Evolutionary conservation across 441 rosid species (phyloP).

Genomic region (Euphorbia schlechtendalii): DNA sequence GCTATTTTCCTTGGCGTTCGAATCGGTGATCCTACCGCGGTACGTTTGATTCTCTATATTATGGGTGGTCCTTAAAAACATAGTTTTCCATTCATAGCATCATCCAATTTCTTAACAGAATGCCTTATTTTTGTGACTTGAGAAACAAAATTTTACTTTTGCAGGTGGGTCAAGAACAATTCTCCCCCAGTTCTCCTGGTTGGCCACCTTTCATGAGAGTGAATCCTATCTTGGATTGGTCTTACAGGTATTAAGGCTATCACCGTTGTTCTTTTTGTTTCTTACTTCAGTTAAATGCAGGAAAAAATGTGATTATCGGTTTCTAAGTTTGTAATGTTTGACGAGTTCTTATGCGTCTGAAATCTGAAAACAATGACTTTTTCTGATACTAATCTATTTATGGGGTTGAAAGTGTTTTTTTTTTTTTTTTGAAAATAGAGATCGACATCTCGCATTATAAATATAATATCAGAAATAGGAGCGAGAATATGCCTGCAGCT

Average conservation of each 20-base stretch:
- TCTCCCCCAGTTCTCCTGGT: constrained; percentile 98
- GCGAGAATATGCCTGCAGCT: neutral
- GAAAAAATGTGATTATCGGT: neutral
- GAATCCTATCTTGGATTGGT: constrained; percentile 99
- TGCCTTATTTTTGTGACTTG: constrained; percentile 10
- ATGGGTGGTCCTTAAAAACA: constrained; percentile 2
- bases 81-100: neutral
- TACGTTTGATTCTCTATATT: constrained; percentile 32
- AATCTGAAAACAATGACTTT: neutral
- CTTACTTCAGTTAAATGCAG: too few relatives aligned
- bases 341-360: neutral
- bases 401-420: neutral
- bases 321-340: neutral
- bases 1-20: constrained; percentile 99
- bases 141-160: constrained; percentile 15
- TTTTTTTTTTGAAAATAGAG: neutral
- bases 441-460: neutral
- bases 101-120: constrained; percentile 7
- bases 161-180: constrained; percentile 98
- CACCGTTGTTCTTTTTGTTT: too few relatives aligned
- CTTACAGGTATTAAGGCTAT: constrained; percentile 54
- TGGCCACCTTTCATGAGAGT: constrained; percentile 99
- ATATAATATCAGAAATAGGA: neutral
- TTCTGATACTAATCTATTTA: neutral
- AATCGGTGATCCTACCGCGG: constrained; percentile 99